Conservation (phyloP, 768 basidiomycete genomes). For the Boletellus emodensis region DNA sequence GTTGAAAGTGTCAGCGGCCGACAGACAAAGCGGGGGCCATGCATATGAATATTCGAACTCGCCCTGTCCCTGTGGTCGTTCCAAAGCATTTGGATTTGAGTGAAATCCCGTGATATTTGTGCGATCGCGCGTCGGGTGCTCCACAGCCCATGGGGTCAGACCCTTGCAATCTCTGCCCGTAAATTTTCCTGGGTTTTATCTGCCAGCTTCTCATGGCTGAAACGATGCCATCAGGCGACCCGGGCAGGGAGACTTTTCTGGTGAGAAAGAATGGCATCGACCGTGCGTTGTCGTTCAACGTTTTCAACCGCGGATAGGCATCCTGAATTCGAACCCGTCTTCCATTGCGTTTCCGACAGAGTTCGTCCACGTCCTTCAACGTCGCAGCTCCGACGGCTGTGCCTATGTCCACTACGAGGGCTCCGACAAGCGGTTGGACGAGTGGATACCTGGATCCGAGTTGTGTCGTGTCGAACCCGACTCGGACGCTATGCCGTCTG, state of each 20-base stretch:
- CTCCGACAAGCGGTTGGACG: conserved; percentile 69
- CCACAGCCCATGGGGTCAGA: background rate
- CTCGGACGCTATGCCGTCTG: conserved; percentile 10
- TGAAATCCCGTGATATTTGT: background rate
- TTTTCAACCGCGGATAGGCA: conserved; percentile 8
- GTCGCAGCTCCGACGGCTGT: conserved; percentile 39
- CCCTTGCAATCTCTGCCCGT: background rate
- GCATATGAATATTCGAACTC: background rate
- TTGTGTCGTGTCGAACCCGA: conserved; percentile 31
- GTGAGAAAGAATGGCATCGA: conserved; percentile 34
- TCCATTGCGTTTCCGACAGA: conserved; percentile 26
- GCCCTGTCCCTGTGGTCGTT: background rate
- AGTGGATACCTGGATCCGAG: conserved; percentile 56
- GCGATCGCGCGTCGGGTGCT: background rate
- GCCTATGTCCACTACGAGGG: conserved; percentile 72
- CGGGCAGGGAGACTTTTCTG: conserved; percentile 13
- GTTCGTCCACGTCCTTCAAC: conserved; percentile 51
- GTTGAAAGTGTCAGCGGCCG: too few species aligned
- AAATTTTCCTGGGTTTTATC: background rate
- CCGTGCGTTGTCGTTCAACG: conserved; percentile 29
- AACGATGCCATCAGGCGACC: conserved; percentile 6
- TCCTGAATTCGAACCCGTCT: conserved; percentile 7
- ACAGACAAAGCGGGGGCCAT: too few species aligned
- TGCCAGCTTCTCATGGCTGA: conserved; percentile 19
- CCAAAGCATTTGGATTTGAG: background rate